Evolutionary conservation across 1,139 yeast genomes (phyloP), one percentile per base, ranked within the genome.

Genomic region (Debaryomycetaceae sp.): DNA sequence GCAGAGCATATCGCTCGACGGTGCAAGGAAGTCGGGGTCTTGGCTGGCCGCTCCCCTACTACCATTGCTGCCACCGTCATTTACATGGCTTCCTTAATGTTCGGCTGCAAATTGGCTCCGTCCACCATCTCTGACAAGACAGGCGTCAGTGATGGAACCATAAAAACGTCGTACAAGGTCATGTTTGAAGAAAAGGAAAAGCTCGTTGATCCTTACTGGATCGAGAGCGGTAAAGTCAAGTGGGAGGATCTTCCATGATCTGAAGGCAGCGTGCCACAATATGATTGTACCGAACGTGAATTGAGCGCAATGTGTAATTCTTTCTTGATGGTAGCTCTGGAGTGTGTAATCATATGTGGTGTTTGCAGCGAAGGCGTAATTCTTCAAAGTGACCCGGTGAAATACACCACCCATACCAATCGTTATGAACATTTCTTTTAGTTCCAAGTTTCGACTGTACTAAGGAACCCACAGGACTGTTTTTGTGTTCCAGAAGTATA

Each of bases 91-190:
- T 81, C 92, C 4, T 62, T 82, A 12, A 61, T 90, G 15, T 87
- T 87, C 53, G 83, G 83, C 23, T 77, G 69, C 4, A 78, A 75
- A 29, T 48, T 64, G 30, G 62, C 82, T 6, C 92, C 95, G 2
- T 61, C 81, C 3, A 80, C 75, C 47, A 87, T 90, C 34, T 83
- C 95, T 6, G 95, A 86, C 43, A 83, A 82, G 44, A 76, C 96
- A n/a, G 98, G 96, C 39, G 98, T 90, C 14, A 82, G 95, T 47
- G 98, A 90, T 49, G 97, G 97, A 41, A 90, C 98, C 1, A 90
- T 90, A 44, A 85, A 90, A 53, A 85, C 96, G 3, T 79, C 93
- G 28, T 90, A 85, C 52, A 82, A 82, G 53, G 77, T 79, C 27
- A 62, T 90, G 59, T 79, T 73, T 50, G 87, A 82, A 38, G 82